Base-by-base conservation (phyloP, 805 yeast species). In the Starmera caribaea region DNA sequence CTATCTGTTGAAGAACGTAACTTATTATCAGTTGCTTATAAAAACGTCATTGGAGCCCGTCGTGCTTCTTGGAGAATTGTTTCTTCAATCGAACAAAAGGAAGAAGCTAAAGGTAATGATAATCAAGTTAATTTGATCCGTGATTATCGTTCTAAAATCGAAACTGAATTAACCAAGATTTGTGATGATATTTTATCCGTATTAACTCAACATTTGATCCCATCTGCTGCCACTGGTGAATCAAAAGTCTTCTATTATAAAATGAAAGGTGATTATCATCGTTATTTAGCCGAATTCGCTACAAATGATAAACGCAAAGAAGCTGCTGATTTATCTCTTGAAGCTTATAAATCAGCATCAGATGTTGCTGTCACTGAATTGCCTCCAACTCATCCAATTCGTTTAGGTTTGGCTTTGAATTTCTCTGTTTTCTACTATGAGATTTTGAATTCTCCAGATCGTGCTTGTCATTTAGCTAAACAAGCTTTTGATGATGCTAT, bases 11-110 rank as follows among this genome's bases (percentile, higher is more conserved):
- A 92, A 71, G 98, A 92, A 73, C 89, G 98, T 68, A 92, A 92
- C 70, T 74, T 90, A 53, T 76, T 90, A 57, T 87, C 96, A 29
- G 97, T 92, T 55, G 98, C 98, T 46, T 90, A 90, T 76, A 90
- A 90, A 71, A 90, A 90, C 61, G 97, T 90, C 42, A 90, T 90
- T 66, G 98, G 98, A 61, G 96, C 97, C 43, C 88, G 97, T 60
- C 89, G 98, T 72, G 97, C 98, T 43, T 87, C 96, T 35, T 92
- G 97, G 97, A 84, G 98, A 78, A 88, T 92, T 60, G 96, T 92
- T 39, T 88, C 96, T 31, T 87, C 97, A 36, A 90, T 90, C 58
- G 98, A 90, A 69, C 97, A 90, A 70, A 89, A 88, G 71, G 97
- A 90, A 71, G 97, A 89, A 67, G 82, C 88, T 54, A 89, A 89